Evolutionary conservation across 305 asterid genomes (phyloP), one percentile per base, ranked within the genome.

Genomic region (Ajuga reptans): DNA sequence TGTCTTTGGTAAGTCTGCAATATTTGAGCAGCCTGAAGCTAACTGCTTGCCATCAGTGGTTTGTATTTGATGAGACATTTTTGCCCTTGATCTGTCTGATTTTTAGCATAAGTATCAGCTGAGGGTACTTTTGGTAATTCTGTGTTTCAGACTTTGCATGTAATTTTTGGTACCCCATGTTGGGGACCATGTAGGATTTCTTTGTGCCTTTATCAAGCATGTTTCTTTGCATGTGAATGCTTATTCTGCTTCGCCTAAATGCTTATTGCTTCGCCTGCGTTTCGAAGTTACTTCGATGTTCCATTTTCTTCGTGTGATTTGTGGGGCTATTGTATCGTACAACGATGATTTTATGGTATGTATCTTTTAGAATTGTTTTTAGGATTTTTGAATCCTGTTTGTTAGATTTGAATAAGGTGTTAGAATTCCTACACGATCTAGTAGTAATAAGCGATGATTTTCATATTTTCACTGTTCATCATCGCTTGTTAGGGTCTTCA

Each of bases 21-120:
- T 54, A 54, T 17, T 61, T 53, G 47, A 60, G 57, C 75, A 0
- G 12, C 72, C 62, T 24, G 73, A 68, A 59, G 74, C 75, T 62
- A 75, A 61, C 31, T 59, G 56, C 66, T 66, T 66, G 59, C 50
- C 75, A 58, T 80, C 61, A 62, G 14, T 50, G 56, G 50, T 8
- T 59, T 76, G 55, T 66, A 58, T 55, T 67, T 42, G 63, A 72
- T 77, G 80, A 74, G 73, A 57, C 37, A 37, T 39, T 80, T 74
- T 66, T 56, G 42, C 74, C 73, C 59, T 63, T 52, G 58, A 57
- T 52, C 52, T 10, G 69, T 45, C 46, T 10, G 69, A 57, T 37
- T 72, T 39, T 54, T 72, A 69, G 76, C 68, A 21, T 57, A 31
- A 73, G 77, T 74, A 77, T 73, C 61, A 57, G 74, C 58, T 46